Percentiles rank a stretch among this genome's conserved stretches.
phyloP scores from a whole-genome alignment of 257 asterid species.

The Datura wrightii region DNA sequence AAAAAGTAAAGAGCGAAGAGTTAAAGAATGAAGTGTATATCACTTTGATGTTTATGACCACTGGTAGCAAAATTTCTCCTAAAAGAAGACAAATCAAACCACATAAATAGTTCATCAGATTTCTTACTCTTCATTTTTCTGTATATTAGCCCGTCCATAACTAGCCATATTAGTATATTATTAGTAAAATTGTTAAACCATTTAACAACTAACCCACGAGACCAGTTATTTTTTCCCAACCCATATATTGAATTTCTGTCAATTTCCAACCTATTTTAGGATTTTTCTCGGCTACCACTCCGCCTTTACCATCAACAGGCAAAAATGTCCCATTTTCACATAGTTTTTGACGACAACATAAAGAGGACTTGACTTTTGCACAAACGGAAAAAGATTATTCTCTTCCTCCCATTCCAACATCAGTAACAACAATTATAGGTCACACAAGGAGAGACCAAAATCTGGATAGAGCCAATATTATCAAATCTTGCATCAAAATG shows the following conservation, averaged over 20 bases:
- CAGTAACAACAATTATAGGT: not conserved
- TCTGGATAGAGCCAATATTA: not conserved
- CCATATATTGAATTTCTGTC: not conserved
- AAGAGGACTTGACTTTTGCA: not conserved
- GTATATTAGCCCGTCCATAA: not conserved
- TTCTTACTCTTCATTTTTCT: conserved; percentile 2
- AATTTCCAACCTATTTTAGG: not conserved
- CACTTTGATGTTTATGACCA: not conserved
- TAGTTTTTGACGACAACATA: not conserved
- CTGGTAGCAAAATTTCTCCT: not conserved
- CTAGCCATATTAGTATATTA: not conserved
- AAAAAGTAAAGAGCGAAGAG: not conserved
- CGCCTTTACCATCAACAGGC: not conserved
- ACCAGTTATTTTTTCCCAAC: not conserved
- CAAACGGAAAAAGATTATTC: not conserved
- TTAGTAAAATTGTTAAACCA: not conserved
- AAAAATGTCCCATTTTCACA: not conserved
- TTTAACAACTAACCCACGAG: not conserved
- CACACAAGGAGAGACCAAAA: not conserved
- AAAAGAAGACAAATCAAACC: not conserved
- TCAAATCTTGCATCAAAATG: not conserved
- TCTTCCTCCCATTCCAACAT: not conserved
- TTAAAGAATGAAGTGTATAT: conserved; percentile 11
- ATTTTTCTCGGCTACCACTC: not conserved
- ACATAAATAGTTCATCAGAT: not conserved